These are phyloP conservation scores for Venturia carpophila DNA, from an alignment of 2,329 filamentous ascomycete genomes.

Conservation along the genomic window DNA sequence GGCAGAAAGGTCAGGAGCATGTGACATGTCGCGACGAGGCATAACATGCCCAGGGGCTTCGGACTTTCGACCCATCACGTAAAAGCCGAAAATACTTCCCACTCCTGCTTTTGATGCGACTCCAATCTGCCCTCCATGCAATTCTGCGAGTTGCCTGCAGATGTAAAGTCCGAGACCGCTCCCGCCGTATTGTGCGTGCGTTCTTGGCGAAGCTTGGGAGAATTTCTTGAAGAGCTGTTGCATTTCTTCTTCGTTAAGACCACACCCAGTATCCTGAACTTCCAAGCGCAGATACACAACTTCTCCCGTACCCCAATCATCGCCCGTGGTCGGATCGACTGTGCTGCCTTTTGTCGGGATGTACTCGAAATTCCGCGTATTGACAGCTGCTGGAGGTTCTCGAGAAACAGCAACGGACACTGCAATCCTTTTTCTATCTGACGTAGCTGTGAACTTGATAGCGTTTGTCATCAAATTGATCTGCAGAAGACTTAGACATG, in stretches of 20 bases:
- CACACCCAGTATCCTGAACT: constrained; percentile 59
- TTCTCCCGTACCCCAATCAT: constrained; percentile 53
- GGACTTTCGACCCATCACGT: constrained; percentile 41
- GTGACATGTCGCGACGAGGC: neutral
- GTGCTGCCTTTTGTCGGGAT: constrained; percentile 19
- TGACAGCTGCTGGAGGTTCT: neutral
- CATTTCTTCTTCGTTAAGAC: constrained; percentile 51
- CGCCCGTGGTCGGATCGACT: constrained; percentile 28
- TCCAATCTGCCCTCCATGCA: constrained; percentile 62
- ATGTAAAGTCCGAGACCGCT: constrained; percentile 53
- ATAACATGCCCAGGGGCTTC: neutral
- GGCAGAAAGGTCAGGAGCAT: neutral
- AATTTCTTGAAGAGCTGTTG: constrained; percentile 57
- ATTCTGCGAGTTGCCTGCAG: constrained; percentile 57
- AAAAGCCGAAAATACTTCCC: constrained; percentile 61
- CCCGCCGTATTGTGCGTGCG: constrained; percentile 36
- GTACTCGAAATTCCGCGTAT: neutral
- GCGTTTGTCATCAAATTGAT: constrained; percentile 19
- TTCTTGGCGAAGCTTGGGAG: constrained; percentile 58
- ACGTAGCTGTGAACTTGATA: constrained; percentile 17
- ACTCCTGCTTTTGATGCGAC: constrained; percentile 50
- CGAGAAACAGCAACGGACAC: constrained; percentile 13
- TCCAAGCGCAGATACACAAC: constrained; percentile 49
- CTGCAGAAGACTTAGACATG: neutral
- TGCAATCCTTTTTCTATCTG: constrained; percentile 5